Conservation (phyloP, 225 moss, liverwort and hornwort genomes). For the Antitrichia curtipendula region DNA sequence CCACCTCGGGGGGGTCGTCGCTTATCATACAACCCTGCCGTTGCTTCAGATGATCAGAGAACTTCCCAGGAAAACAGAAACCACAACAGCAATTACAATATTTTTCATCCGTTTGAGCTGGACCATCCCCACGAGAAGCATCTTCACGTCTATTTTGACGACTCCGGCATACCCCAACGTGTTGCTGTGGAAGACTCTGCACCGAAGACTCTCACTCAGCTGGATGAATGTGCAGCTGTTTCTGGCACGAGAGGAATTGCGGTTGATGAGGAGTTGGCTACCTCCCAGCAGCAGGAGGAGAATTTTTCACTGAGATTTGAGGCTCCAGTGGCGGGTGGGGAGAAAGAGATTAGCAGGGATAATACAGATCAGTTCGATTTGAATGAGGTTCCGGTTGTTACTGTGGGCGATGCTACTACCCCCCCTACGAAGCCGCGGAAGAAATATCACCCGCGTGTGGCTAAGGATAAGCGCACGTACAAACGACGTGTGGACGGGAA, state of each 20-base stretch:
- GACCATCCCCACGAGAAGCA: neutral
- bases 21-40: neutral
- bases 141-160: constrained; percentile 1
- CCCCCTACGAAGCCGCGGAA: constrained; percentile 19
- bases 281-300: neutral
- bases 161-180: neutral
- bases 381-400: constrained; percentile 28
- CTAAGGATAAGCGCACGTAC: constrained; percentile 38
- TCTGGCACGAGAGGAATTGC: neutral
- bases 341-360: neutral
- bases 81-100: neutral
- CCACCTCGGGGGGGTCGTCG: constrained; percentile 12
- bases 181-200: neutral
- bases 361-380: constrained; percentile 19
- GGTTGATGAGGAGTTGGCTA: neutral
- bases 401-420: neutral
- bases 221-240: neutral
- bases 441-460: constrained; percentile 47
- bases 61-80: neutral
- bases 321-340: neutral
- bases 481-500: constrained; percentile 19
- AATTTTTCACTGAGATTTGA: neutral
- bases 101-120: neutral
- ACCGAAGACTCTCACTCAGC: neutral
- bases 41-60: neutral